Percentiles rank a stretch among this genome's conserved stretches.
phyloP scores from a whole-genome alignment of 208 protist genomes.

The Acanthamoeba polyphaga region DNA sequence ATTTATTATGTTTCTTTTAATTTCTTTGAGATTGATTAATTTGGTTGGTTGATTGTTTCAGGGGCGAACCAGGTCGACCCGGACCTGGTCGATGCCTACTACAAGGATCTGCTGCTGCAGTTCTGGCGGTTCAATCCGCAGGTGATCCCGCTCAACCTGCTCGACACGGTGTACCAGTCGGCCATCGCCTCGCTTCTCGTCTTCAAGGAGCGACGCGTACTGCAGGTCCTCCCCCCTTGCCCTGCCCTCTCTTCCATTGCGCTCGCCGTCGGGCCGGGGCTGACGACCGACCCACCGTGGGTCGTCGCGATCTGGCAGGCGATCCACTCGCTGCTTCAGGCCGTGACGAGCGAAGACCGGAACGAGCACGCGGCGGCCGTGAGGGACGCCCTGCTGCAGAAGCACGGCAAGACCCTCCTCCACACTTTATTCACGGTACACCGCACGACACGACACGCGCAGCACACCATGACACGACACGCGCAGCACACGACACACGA shows the following conservation, averaged over 20 bases:
- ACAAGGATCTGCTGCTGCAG: constrained; percentile 34
- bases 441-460: neutral
- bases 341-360: neutral
- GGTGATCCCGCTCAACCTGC: neutral
- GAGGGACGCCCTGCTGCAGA: constrained; percentile 23
- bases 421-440: constrained; percentile 19
- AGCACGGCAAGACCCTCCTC: constrained; percentile 33
- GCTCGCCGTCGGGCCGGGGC: neutral
- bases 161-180: constrained; percentile 4
- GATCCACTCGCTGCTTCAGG: neutral
- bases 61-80: neutral
- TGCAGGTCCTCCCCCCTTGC: neutral
- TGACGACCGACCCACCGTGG: neutral
- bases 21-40: too few species aligned
- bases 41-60: neutral
- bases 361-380: neutral
- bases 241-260: neutral
- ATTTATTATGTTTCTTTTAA: too few species aligned
- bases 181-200: constrained; percentile 6
- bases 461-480: neutral
- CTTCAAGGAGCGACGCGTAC: constrained; percentile 38
- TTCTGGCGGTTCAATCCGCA: neutral
- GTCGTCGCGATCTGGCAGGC: neutral
- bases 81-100: constrained; percentile 14
- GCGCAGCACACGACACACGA: neutral